These are phyloP conservation scores for Rutidosis leptorrhynchoides DNA, from an alignment of 129 eudicot genomes.

Conservation along the genomic window DNA sequence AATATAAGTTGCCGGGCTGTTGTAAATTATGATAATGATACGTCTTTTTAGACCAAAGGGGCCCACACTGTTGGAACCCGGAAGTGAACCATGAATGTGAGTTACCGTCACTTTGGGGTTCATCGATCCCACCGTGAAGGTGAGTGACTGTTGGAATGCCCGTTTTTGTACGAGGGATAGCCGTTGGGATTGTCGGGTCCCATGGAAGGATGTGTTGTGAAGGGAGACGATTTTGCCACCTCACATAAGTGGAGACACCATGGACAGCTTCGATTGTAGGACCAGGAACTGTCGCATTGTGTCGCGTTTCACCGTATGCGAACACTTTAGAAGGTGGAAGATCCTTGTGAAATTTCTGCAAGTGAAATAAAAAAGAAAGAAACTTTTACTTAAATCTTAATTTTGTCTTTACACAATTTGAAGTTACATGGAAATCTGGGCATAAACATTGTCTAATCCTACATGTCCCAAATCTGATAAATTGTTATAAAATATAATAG, in stretches of 20 bases:
- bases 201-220: constrained; percentile 75
- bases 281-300: constrained; percentile 73
- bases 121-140: constrained; percentile 87
- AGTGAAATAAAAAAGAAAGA: background rate
- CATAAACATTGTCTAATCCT: too few species aligned
- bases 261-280: constrained; percentile 88
- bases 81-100: constrained; percentile 74
- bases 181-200: constrained; percentile 91
- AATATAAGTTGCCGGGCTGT: constrained; percentile 83
- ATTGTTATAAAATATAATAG: too few species aligned
- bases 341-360: constrained; percentile 90
- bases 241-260: constrained; percentile 57
- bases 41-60: constrained; percentile 55
- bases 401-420: too few species aligned
- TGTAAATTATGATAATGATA: constrained; percentile 74
- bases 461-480: too few species aligned
- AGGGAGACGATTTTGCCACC: constrained; percentile 82
- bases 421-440: too few species aligned
- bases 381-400: too few species aligned
- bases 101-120: constrained; percentile 81
- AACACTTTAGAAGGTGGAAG: constrained; percentile 75
- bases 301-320: constrained; percentile 64
- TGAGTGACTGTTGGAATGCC: constrained; percentile 94
- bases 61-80: constrained; percentile 50
- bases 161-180: constrained; percentile 41